phyloP scores from a whole-genome alignment of 371 early-diverging fungal genomes.

The Globomyces sp. region DNA sequence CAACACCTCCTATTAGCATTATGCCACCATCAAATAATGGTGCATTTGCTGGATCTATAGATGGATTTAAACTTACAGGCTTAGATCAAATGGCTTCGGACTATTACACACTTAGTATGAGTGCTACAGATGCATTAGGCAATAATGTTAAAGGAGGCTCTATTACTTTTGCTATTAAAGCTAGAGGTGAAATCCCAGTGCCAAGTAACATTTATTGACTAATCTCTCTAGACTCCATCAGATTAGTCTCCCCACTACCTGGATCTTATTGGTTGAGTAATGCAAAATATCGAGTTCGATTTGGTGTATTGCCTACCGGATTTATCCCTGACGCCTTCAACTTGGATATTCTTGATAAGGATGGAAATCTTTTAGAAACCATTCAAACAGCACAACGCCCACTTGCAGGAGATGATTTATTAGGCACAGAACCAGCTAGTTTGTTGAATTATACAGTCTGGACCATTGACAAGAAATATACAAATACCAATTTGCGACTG shows the following conservation, averaged over 20 bases:
- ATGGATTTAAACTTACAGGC: not conserved
- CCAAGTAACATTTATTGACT: not conserved
- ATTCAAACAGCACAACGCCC: slow-evolving; percentile 1
- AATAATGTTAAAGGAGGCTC: slow-evolving; percentile 13
- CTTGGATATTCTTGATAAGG: slow-evolving; percentile 10
- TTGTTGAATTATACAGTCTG: slow-evolving; percentile 18
- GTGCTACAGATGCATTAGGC: slow-evolving; percentile 14
- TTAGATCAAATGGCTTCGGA: not conserved
- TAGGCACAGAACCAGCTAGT: slow-evolving; percentile 2
- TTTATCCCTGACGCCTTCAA: slow-evolving; percentile 11
- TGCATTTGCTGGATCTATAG: no score
- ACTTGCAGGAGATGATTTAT: slow-evolving; percentile 6
- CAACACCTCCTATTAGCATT: no score
- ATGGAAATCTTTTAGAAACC: slow-evolving; percentile 1
- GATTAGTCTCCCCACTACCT: slow-evolving; percentile 8
- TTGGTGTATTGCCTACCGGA: slow-evolving; percentile 7
- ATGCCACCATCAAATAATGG: no score
- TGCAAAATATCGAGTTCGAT: slow-evolving; percentile 12
- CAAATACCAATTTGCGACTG: not conserved
- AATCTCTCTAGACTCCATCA: not conserved
- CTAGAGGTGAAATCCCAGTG: not conserved
- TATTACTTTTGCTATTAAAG: not conserved
- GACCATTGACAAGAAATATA: slow-evolving; percentile 7
- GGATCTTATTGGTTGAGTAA: slow-evolving; percentile 18
- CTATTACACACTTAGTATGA: slow-evolving; percentile 13